Base-by-base conservation (phyloP, 208 protist genomes). In the Wallacemonas sp. region DNA sequence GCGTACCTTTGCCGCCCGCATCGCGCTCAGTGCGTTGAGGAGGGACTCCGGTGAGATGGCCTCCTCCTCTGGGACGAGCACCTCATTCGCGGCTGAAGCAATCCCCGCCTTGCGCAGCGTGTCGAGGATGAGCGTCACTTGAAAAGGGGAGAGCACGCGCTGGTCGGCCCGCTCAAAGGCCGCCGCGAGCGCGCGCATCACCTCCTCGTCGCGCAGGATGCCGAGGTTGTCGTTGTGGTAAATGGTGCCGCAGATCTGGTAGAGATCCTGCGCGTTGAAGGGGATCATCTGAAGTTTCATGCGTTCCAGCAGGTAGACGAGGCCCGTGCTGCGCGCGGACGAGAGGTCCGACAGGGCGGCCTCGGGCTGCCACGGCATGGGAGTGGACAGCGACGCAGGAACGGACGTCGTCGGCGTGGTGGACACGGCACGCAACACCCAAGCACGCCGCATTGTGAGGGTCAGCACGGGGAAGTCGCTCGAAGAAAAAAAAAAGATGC, bases 181-280 rank as follows among this genome's bases (percentile, higher is more conserved):
- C 57, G 82, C 83, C n/a, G 82, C 73, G 20, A 96, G 41, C 18
- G 82, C 91, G 14, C 87, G 87, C 91, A 96, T 96, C 32, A 96
- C 80, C 18, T 96, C 91, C 1, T 78, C 65, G 55, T 96, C 86
- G 11, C 74, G 44, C 73, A 87, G 74, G 52, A 96, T 72, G 11
- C 78, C 78, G 8, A 96, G 75, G 0, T 71, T 78, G 65, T 94
- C 86, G 49, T 67, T 83, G 61, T 88, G 77, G 70, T 86, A 89
- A 1, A 74, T 77, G 1, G 78, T 74, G 8, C 85, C 82, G 62
- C 91, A 94, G 1, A 96, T 50, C 33, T 87, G 80, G 59, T 96
- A 96, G 26, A 96, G 55, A 57, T 96, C 91, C 26, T 90, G 86
- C 2, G 91, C 91, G 42, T 84, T 96, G 49, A 96, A 87, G 8